Evolutionary conservation across 768 basidiomycete species (phyloP), one percentile per base, ranked within the genome.

Genomic region (Kwoniella sp.): DNA sequence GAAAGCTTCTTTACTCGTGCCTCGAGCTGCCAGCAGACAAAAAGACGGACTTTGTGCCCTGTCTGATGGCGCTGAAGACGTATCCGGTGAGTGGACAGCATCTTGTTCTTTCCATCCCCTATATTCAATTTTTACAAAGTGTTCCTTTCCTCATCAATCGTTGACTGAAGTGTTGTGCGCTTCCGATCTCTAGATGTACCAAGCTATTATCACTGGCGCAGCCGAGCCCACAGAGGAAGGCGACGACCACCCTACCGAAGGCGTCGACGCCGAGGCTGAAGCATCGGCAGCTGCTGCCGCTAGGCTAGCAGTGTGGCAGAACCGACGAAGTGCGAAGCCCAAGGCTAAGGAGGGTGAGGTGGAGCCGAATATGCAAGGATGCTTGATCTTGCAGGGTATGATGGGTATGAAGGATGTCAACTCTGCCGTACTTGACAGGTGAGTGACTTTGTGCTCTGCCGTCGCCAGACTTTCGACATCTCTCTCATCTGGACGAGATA

Each of bases 341-440:
- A 73, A 72, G 63, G 71, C 69, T 58, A 65, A 65, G 17, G 66
- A 70, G 72, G 59, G 82, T 61, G 82, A 83, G 1, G 75, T 87
- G 47, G 88, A 88, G 73, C 87, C 89, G 7, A 90, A 87, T 71
- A 85, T 89, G 13, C 92, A 93, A 77, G 95, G 95, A 1, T 90
- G 91, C 2, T 80, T 97, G 20, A 81, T 99, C 13, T 81, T 97
- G 1, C 93, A 98, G 79, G 87, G 90, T 2, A 82, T 97, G 64
- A 84, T 97, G 26, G 85, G 84, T 30, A 84, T 96, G 25, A 80
- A 86, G 0, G 87, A 89, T 1, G 85, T 89, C 70, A 89, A 90
- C 73, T 83, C 85, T 53, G 81, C 86, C 25, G 86, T 93, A 2
- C 81, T 89, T 25, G 84, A 89, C 30, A 90, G 89, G 93, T 91